phyloP scores from a whole-genome alignment of 768 basidiomycete species.

The Podaxis carcinomalis region DNA sequence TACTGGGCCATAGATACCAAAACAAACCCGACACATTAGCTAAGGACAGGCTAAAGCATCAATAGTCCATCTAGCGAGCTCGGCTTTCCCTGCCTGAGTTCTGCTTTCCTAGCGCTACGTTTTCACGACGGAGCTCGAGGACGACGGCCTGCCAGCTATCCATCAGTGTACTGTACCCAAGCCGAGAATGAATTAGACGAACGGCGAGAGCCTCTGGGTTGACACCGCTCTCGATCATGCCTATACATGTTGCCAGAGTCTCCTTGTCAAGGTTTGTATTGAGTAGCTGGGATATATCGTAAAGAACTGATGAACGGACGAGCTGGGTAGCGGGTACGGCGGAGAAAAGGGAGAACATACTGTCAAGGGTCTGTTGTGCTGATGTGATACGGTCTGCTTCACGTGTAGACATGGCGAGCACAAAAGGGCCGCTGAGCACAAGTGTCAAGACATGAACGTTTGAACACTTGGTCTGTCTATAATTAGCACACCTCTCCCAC shows the following conservation, averaged over 20 bases:
- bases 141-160: constrained; percentile 63
- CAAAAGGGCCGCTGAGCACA: not conserved
- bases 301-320: constrained; percentile 52
- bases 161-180: constrained; percentile 2
- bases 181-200: constrained; percentile 15
- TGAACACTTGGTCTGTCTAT: not conserved
- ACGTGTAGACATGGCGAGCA: constrained; percentile 33
- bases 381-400: constrained; percentile 59
- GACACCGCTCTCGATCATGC: constrained; percentile 89
- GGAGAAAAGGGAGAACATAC: constrained; percentile 33
- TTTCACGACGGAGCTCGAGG: constrained; percentile 77
- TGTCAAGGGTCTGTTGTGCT: constrained; percentile 69
- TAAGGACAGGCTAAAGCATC: not conserved
- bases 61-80: not conserved
- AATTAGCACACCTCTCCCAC: constrained; percentile 21
- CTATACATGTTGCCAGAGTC: constrained; percentile 86
- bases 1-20: constrained; percentile 6
- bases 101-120: constrained; percentile 33
- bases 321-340: not conserved
- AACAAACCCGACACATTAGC: not conserved
- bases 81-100: constrained; percentile 2
- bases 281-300: constrained; percentile 84
- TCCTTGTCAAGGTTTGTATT: constrained; percentile 88
- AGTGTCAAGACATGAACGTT: not conserved
- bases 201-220: constrained; percentile 93